Evolutionary conservation across 345 rosid species (phyloP).

Genomic region (Bruguiera parviflora): DNA sequence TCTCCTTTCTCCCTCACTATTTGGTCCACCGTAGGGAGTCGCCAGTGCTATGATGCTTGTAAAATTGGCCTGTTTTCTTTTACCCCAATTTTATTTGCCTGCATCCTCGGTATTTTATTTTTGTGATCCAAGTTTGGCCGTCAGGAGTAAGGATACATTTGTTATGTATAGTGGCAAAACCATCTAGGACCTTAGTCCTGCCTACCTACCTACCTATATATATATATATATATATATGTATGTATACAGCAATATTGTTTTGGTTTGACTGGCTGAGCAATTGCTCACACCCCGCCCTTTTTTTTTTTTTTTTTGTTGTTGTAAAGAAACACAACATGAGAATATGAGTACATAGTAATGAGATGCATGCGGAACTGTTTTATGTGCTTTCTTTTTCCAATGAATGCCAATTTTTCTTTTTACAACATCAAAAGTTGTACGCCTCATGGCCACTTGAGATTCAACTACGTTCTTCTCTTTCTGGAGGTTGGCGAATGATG

Average conservation of each 20-base stretch:
- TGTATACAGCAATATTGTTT: conserved; percentile 11
- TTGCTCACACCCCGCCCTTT: conserved; percentile 12
- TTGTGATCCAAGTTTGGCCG: conserved; percentile 21
- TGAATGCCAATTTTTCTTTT: too few species aligned
- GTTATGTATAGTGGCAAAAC: conserved; percentile 7
- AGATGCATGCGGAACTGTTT: conserved; percentile 10
- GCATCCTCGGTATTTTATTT: conserved; percentile 33
- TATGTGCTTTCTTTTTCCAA: background rate
- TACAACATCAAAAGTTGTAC: too few species aligned
- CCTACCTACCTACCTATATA: background rate
- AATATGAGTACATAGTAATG: conserved; percentile 12
- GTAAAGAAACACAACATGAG: conserved; percentile 24
- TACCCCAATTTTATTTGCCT: conserved; percentile 19
- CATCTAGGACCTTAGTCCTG: background rate
- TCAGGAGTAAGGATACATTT: conserved; percentile 22
- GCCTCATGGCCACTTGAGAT: too few species aligned
- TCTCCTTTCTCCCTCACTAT: background rate
- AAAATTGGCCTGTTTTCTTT: conserved; percentile 10
- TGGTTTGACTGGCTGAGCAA: too few species aligned
- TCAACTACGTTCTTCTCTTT: too few species aligned
- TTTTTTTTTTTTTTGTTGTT: conserved; percentile 38
- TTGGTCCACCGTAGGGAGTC: conserved; percentile 8
- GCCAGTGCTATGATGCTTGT: conserved; percentile 15
- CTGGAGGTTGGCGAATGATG: too few species aligned
- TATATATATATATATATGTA: conserved; percentile 14